Conservation (phyloP, 371 early-diverging fungal genomes). For the Rhizopus stolonifer region DNA sequence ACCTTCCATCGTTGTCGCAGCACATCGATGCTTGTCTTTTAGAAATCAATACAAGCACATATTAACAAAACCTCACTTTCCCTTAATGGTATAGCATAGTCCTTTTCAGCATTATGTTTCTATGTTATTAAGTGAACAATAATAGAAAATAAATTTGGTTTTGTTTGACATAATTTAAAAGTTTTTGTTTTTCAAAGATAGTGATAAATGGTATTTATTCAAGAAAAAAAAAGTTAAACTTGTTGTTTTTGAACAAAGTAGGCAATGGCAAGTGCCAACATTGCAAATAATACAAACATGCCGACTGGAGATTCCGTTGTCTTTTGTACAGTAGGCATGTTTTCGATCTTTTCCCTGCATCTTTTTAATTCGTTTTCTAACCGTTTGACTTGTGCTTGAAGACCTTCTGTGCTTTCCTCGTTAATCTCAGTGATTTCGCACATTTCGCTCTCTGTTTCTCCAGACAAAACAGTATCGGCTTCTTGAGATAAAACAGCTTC, state of each 20-base stretch:
- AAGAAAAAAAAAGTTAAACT: not conserved
- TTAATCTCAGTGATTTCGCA: not conserved
- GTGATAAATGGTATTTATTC: too few species aligned
- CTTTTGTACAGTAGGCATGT: slow-evolving; percentile 7
- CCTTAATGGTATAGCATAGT: not conserved
- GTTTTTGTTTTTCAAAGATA: too few species aligned
- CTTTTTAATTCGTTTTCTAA: slow-evolving; percentile 19
- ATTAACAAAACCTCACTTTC: too few species aligned
- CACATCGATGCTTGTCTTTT: too few species aligned
- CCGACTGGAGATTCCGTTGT: slow-evolving; percentile 9
- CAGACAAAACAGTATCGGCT: too few species aligned
- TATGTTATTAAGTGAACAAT: not conserved
- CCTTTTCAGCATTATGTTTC: not conserved
- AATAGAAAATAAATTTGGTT: not conserved
- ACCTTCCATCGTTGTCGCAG: too few species aligned
- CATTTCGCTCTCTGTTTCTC: not conserved
- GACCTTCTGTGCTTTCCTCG: not conserved
- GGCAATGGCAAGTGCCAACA: slow-evolving; percentile 20
- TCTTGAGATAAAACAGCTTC: too few species aligned
- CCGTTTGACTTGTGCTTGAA: slow-evolving; percentile 10
- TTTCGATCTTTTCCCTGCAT: slow-evolving; percentile 13
- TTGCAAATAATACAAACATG: slow-evolving; percentile 16
- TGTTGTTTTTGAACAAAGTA: slow-evolving; percentile 13
- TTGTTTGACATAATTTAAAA: too few species aligned
- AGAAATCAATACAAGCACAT: too few species aligned